Evolutionary conservation across 495 filamentous ascomycete genomes (phyloP), one percentile per base, ranked within the genome.

Genomic region (Lasiosphaeriaceae sp.): DNA sequence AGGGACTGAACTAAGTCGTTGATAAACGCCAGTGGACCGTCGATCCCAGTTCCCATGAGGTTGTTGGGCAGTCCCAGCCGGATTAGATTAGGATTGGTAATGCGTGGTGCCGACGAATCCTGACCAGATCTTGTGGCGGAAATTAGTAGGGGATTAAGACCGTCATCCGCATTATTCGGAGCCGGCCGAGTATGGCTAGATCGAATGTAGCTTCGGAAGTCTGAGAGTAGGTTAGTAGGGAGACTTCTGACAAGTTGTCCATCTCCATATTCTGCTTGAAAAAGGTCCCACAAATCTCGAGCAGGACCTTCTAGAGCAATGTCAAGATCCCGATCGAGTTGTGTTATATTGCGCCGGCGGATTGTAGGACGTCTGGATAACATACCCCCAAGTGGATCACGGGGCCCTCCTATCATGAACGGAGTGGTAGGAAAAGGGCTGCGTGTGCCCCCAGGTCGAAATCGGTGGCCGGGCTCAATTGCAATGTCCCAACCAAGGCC

Each of bases 81-180:
- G 20, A 74, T 68, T 43, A 72, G 52, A n/a, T 64, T 65, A 21
- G 64, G 53, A 17, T 56, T 54, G 41, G 63, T 49, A 22, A 57
- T 64, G 11, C 73, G 77, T 20, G 67, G 65, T 17, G 70, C 63
- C 20, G 26, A 3, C 26, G 58, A 55, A 43, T 80, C 77, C 59
- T 71, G 70, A 29, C 57, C 67, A 16, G 62, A 22, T 22, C 67
- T 64, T 43, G 64, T 66, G 16, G 54, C 54, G 29, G 72, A 73
- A 43, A 78, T 77, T 21, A 91, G 81, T 14, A 96, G 77, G 48
- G 92, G 92, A 65, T 96, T 96, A 3, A 80, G 77, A 17, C 90
- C 90, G 63, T 96, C 90, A 62, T 96, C 90, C 43, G 78, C 79
- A 14, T 57, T 51, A 45, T 60, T 47, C 5, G 64, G 53, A 24